Evolutionary conservation across 2,329 filamentous ascomycete genomes (phyloP).

Genomic region (Lachnellula suecica): DNA sequence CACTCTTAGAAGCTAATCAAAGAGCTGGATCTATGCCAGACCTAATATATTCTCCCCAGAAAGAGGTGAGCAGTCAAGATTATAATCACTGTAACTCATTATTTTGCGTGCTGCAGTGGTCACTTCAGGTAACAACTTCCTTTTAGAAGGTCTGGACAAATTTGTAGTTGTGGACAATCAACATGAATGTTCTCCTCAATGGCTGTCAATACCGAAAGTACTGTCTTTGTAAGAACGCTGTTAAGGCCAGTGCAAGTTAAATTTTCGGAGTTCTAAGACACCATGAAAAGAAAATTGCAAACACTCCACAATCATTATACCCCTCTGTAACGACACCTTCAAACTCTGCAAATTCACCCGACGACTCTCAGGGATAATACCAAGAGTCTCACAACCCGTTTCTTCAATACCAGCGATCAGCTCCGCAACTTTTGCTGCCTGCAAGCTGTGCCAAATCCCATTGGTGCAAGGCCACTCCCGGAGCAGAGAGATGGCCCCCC

Average conservation of each 20-base stretch:
- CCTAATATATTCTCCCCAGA: no score
- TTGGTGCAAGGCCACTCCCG: constrained; percentile 16
- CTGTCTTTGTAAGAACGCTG: no score
- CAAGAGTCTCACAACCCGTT: constrained; percentile 6
- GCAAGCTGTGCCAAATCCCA: constrained; percentile 20
- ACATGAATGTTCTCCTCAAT: no score
- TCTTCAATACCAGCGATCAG: constrained; percentile 19
- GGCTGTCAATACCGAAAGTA: no score
- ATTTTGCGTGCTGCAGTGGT: no score
- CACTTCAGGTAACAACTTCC: no score
- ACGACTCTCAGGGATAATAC: constrained; percentile 14
- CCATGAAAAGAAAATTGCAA: constrained; percentile 17
- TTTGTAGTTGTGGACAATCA: no score
- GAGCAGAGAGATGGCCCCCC: constrained; percentile 16
- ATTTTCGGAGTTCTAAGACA: constrained; percentile 12
- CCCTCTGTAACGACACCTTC: constrained; percentile 14
- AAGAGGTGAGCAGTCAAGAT: no score
- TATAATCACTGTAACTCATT: no score
- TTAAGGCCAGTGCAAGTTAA: constrained; percentile 13
- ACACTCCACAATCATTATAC: constrained; percentile 19
- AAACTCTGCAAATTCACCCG: constrained; percentile 18
- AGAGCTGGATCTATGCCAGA: no score
- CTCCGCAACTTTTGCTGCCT: constrained; percentile 21
- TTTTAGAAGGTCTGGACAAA: no score
- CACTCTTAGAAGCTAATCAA: no score